Base-by-base conservation (phyloP, 2,329 filamentous ascomycete genomes). In the Reticulascus tulasneorum region DNA sequence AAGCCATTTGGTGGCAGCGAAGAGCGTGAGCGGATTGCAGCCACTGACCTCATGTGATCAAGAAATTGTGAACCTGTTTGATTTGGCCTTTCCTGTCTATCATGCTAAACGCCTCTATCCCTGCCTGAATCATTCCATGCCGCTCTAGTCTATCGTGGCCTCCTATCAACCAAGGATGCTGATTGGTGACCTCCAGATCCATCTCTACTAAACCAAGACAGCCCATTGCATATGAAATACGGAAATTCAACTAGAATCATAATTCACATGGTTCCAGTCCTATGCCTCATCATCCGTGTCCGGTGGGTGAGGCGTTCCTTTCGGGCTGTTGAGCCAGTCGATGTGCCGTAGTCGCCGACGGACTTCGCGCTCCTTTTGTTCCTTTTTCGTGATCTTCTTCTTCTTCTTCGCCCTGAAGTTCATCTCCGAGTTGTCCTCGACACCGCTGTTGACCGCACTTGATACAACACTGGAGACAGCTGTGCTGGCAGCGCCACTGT, bases 321-420 rank as follows among this genome's bases (percentile, higher is more conserved):
- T 89, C 48, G 85, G 85, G 53, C 77, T 86, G 65, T 88, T 91
- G 51, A 94, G 70, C 85, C 84, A 86, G 59, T 84, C 76, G 51
- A 86, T 84, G 64, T 98, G 89, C 53, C 93, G 80, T 63, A 97
- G 70, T 51, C 93, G 77, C 49, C 91, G 79, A 47, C 94, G 77
- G 27, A 85, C 84, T 66, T 97, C 91, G 15, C 85, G 76, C 62
- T 98, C 93, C 77, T 98, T 98, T 59, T 90, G 51, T 64, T 98
- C 89, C 66, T 89, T 89, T 72, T 94, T 87, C 38, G 93, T 98
- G 79, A 93, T 79, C 86, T 98, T 98, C 81, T 91, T 94, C 88
- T 96, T 96, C 77, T 90, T 93, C 64, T 75, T 80, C 9, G 85
- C 74, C 62, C 75, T 79, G 81, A 98, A 98, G 69, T 94, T 91